phyloP scores from a whole-genome alignment of 495 filamentous ascomycete species.

The Penicillium diatomitis region DNA sequence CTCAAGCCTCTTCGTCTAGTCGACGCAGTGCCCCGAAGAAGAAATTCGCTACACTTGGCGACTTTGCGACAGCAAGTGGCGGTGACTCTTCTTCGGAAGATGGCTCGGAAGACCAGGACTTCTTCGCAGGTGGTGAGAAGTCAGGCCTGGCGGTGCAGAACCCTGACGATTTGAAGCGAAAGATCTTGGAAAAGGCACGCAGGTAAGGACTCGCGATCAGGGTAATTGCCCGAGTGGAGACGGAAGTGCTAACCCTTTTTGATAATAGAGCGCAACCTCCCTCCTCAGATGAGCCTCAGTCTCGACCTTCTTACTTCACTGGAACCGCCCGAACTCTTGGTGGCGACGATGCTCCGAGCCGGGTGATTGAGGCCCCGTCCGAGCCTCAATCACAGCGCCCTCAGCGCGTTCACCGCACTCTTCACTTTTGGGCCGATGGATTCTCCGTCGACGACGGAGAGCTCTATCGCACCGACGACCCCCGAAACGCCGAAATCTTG shows the following conservation, averaged over 20 bases:
- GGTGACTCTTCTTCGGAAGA: slow-evolving; percentile 56
- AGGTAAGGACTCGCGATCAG: slow-evolving; percentile 41
- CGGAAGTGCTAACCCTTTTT: not conserved
- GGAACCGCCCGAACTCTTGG: slow-evolving; percentile 81
- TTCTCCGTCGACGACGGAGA: slow-evolving; percentile 93
- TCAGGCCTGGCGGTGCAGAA: slow-evolving; percentile 93
- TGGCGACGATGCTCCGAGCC: slow-evolving; percentile 76
- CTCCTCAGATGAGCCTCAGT: slow-evolving; percentile 44
- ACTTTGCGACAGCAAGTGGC: slow-evolving; percentile 35
- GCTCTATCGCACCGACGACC: slow-evolving; percentile 83
- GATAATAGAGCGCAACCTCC: slow-evolving; percentile 46
- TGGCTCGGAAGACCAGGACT: slow-evolving; percentile 58
- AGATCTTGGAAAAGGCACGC: slow-evolving; percentile 76
- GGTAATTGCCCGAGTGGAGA: too few species aligned
- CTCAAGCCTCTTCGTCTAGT: slow-evolving; percentile 22
- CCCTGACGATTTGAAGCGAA: slow-evolving; percentile 61
- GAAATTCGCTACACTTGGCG: slow-evolving; percentile 49
- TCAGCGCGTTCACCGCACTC: slow-evolving; percentile 51
- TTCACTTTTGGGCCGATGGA: slow-evolving; percentile 90
- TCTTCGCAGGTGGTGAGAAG: slow-evolving; percentile 95
- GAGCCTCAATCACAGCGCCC: slow-evolving; percentile 33
- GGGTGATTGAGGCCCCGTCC: slow-evolving; percentile 57
- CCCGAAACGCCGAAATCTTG: slow-evolving; percentile 70
- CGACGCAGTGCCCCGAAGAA: slow-evolving; percentile 32
- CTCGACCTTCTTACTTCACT: slow-evolving; percentile 56